Conservation (phyloP, 2,329 filamentous ascomycete species). For the Nigrograna mackinnonii region DNA sequence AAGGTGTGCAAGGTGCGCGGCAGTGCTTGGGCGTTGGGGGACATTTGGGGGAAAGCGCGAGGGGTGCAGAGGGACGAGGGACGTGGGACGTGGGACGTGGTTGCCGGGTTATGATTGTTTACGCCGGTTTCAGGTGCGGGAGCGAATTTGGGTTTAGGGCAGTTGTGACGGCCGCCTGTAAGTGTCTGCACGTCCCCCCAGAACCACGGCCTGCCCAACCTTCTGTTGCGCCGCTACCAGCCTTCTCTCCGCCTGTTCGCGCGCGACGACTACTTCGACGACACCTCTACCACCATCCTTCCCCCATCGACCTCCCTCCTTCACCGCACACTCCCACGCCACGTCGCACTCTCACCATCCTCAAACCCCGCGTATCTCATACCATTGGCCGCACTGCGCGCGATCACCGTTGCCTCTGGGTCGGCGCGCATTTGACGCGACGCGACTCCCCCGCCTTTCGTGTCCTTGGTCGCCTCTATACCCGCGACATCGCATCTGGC, state of each 20-base stretch:
- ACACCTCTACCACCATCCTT: too few relatives aligned
- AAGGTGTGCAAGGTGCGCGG: neutral
- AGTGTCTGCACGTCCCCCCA: too few relatives aligned
- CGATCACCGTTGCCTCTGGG: constrained; percentile 14
- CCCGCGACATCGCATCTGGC: constrained; percentile 15
- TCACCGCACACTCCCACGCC: constrained; percentile 8
- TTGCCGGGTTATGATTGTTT: too few relatives aligned
- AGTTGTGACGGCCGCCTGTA: too few relatives aligned
- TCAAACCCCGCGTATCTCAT: constrained; percentile 5
- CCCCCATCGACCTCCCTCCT: too few relatives aligned
- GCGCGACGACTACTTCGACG: too few relatives aligned
- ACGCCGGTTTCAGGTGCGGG: too few relatives aligned
- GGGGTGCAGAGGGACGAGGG: neutral
- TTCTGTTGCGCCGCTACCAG: too few relatives aligned
- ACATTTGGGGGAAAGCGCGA: neutral
- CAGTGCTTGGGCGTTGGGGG: neutral
- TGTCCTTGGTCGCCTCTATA: constrained; percentile 8
- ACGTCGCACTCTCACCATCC: constrained; percentile 11
- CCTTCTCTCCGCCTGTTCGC: too few relatives aligned
- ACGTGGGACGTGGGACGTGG: neutral
- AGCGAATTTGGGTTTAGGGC: too few relatives aligned
- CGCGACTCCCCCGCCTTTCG: constrained; percentile 16
- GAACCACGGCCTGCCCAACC: too few relatives aligned
- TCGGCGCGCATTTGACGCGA: constrained; percentile 16
- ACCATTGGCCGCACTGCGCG: constrained; percentile 14